A percentile compares a stretch with the other conserved stretches of the same genome.
These are phyloP conservation scores for Yamadazyma kitorensis DNA, from an alignment of 805 yeast species.

Conservation along the genomic window DNA sequence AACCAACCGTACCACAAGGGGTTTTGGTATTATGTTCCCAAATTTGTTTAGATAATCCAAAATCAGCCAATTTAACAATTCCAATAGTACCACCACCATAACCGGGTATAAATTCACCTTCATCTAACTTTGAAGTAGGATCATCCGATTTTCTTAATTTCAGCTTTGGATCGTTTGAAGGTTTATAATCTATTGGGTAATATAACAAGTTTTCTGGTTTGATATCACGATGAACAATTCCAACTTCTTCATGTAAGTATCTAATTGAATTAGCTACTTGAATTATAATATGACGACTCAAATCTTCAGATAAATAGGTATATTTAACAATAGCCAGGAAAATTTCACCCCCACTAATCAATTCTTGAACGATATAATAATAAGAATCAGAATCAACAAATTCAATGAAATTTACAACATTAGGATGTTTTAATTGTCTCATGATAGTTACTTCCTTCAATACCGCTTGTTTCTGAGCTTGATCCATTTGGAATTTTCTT, in stretches of 20 bases:
- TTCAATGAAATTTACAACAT: conserved; percentile 62
- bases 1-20: conserved; percentile 98
- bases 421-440: conserved; percentile 61
- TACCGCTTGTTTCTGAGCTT: conserved; percentile 62
- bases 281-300: conserved; percentile 58
- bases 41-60: conserved; percentile 89
- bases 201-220: conserved; percentile 77
- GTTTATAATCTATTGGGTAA: conserved; percentile 54
- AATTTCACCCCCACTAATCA: conserved; percentile 75
- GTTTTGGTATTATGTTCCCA: conserved; percentile 89
- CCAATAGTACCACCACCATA: conserved; percentile 95
- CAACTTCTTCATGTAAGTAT: conserved; percentile 69
- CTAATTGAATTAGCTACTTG: conserved; percentile 65
- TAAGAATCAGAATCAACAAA: conserved; percentile 60
- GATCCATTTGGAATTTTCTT: conserved; percentile 65
- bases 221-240: conserved; percentile 80
- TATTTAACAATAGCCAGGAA: conserved; percentile 65
- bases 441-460: conserved; percentile 77
- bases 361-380: conserved; percentile 70
- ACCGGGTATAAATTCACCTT: conserved; percentile 77
- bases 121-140: conserved; percentile 69
- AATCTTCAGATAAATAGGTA: conserved; percentile 64
- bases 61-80: conserved; percentile 85
- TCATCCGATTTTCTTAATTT: conserved; percentile 65
- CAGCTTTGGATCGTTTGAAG: conserved; percentile 33